Conservation (phyloP, 306 rosid species). For the Spatholobus suberectus region DNA sequence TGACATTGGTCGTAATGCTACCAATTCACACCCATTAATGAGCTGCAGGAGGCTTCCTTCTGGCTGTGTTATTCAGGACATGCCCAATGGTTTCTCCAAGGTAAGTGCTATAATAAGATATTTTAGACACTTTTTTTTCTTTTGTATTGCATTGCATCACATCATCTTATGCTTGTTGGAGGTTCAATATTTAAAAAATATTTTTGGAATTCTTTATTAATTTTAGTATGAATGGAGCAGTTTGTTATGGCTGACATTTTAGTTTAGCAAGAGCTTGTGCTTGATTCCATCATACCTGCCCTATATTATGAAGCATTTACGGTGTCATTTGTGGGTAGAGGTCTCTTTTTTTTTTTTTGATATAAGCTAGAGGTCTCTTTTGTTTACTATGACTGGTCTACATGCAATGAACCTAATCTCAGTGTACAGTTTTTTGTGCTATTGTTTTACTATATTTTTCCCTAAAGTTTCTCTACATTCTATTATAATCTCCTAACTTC, state of each 20-base stretch:
- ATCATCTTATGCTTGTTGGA: background rate
- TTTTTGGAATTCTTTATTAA: background rate
- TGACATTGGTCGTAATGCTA: conserved; percentile 54
- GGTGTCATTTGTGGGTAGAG: background rate
- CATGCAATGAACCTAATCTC: background rate
- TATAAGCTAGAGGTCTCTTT: background rate
- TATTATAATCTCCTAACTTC: conserved; percentile 40
- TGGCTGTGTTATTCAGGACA: conserved; percentile 82
- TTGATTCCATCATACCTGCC: conserved; percentile 34
- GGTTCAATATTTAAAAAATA: background rate
- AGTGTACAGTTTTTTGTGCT: background rate
- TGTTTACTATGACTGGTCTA: background rate
- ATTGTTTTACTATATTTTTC: conserved; percentile 23
- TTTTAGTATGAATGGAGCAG: conserved; percentile 10
- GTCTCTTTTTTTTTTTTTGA: too few species aligned
- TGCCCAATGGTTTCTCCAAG: conserved; percentile 77
- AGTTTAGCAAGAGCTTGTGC: conserved; percentile 20
- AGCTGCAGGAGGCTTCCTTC: conserved; percentile 85
- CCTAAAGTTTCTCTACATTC: conserved; percentile 25
- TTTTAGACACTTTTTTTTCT: background rate
- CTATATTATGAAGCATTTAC: conserved; percentile 37
- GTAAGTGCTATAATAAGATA: conserved; percentile 44
- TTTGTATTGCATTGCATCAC: conserved; percentile 21
- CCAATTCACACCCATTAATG: conserved; percentile 39
- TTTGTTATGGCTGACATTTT: conserved; percentile 33